A percentile compares a stretch with the other conserved stretches of the same genome.
phyloP scores from a whole-genome alignment of 2,329 filamentous ascomycete genomes.

The Ceratocystis albifundus region DNA sequence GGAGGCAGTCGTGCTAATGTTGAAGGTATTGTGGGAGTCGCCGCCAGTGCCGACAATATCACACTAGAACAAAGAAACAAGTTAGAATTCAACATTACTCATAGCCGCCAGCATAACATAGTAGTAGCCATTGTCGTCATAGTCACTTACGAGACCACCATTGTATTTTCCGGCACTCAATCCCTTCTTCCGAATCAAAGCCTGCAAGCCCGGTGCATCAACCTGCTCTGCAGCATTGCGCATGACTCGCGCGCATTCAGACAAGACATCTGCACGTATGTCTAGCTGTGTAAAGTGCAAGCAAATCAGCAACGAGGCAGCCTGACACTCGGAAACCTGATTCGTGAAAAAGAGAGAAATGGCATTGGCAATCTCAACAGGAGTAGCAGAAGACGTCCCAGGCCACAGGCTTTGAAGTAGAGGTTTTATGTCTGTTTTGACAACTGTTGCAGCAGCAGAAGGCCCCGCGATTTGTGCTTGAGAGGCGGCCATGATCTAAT shows the following conservation, averaged over 20 bases:
- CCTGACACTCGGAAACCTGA: conserved; percentile 76
- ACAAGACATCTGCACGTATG: conserved; percentile 71
- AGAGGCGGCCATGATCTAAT: conserved; percentile 22
- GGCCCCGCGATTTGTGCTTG: conserved; percentile 34
- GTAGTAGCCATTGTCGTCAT: not conserved
- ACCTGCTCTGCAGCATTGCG: conserved; percentile 63
- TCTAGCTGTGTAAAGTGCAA: conserved; percentile 86
- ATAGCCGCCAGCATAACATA: no score
- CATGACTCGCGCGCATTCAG: conserved; percentile 76
- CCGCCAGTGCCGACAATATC: conserved; percentile 97
- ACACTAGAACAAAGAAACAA: conserved; percentile 37
- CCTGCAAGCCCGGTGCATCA: conserved; percentile 50
- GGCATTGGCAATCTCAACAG: conserved; percentile 77
- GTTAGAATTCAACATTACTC: not conserved
- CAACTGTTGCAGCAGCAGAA: conserved; percentile 30
- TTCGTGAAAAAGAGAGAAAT: conserved; percentile 88
- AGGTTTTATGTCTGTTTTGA: conserved; percentile 50
- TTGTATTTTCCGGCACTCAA: conserved; percentile 60
- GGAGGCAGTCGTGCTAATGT: conserved; percentile 89
- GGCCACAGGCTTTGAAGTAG: conserved; percentile 65
- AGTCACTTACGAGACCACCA: conserved; percentile 63
- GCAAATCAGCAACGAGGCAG: conserved; percentile 74
- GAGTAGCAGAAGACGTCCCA: conserved; percentile 44
- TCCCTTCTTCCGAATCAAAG: conserved; percentile 48
- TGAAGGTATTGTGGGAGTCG: conserved; percentile 95